phyloP scores from a whole-genome alignment of 768 basidiomycete genomes.

The Rhodosporidiobolus odoratus region DNA sequence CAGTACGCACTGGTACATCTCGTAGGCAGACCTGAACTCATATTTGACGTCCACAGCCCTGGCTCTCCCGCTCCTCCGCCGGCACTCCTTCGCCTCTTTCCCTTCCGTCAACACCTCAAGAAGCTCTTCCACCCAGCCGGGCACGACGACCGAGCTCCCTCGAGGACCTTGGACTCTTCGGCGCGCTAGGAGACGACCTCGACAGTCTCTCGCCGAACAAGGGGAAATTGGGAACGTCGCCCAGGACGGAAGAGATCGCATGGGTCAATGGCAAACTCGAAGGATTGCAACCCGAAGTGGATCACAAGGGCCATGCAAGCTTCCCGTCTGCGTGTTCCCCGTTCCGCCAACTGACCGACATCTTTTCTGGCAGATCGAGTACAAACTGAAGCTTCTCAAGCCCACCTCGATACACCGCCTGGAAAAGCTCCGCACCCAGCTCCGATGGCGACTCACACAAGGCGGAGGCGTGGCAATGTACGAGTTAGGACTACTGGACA shows the following conservation, averaged over 20 bases:
- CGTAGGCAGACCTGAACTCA: not conserved
- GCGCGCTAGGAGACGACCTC: slow-evolving; percentile 4
- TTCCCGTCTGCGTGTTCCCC: not conserved
- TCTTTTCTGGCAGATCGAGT: slow-evolving; percentile 17
- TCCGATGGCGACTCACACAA: slow-evolving; percentile 88
- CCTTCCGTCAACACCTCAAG: not conserved
- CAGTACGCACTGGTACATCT: slow-evolving; percentile 1
- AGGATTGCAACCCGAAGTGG: slow-evolving; percentile 20
- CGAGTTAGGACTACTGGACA: slow-evolving; percentile 74
- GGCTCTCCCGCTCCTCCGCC: slow-evolving; percentile 18
- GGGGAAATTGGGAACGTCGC: not conserved
- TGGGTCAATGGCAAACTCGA: not conserved
- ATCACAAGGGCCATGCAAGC: slow-evolving; percentile 14
- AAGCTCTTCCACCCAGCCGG: not conserved
- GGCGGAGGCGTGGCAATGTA: slow-evolving; percentile 80
- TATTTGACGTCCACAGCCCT: not conserved
- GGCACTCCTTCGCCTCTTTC: slow-evolving; percentile 1
- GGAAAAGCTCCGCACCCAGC: slow-evolving; percentile 73
- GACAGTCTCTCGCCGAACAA: not conserved
- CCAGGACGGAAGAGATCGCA: not conserved
- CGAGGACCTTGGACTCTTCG: slow-evolving; percentile 1
- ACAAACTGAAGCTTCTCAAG: slow-evolving; percentile 27
- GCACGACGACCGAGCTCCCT: not conserved
- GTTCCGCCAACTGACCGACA: not conserved
- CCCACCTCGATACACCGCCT: slow-evolving; percentile 45